Base-by-base conservation (phyloP, 1,284 basidiomycete genomes). In the Paramarasmius palmivorus region DNA sequence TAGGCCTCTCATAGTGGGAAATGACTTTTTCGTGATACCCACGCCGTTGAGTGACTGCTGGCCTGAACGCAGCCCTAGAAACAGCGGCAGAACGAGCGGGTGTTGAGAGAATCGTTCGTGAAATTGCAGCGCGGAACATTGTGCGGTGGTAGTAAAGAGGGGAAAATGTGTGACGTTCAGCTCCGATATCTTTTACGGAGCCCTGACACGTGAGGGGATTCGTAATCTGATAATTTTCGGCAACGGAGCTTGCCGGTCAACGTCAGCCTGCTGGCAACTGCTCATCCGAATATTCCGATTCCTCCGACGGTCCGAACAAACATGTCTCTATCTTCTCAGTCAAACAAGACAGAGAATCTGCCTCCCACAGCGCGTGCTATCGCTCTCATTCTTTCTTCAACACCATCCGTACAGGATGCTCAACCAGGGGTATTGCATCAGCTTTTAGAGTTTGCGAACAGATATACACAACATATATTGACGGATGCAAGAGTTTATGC, bases 401-500 rank as follows among this genome's bases (percentile, higher is more conserved):
- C 93, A n/a, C 95, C 96, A 3, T 82, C 88, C 4, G 88, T 98
- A 0, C 87, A 94, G 58, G 95, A 98, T 72, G 88, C 91, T 5
- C 95, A 98, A 62, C 95, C 95, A 5, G 89, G 89, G 2, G 96
- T 98, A 2, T 81, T 99, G 1, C 90, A 96, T 62, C 95, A 98
- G 68, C 82, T 99, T 4, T 84, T 98, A 52, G 96, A 99, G 72
- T 98, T 99, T 68, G 88, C 96, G 0, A 90, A 98, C 69, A 81
- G 96, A 72, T 99, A 99, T 72, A 95, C 95, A 0, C 82, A 89
- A 25, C 95, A 98, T 60, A 90, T 98, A 14, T 75, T 99, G 40
- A 87, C 88, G 6, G 93, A 96, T 67, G 93, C 95, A 10, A 85
- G 92, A 57, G 85, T 95, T 22, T 96, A 98, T 67, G 90, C 95